Conservation (phyloP, 2,329 filamentous ascomycete species). For the Magnaporthales sp. region DNA sequence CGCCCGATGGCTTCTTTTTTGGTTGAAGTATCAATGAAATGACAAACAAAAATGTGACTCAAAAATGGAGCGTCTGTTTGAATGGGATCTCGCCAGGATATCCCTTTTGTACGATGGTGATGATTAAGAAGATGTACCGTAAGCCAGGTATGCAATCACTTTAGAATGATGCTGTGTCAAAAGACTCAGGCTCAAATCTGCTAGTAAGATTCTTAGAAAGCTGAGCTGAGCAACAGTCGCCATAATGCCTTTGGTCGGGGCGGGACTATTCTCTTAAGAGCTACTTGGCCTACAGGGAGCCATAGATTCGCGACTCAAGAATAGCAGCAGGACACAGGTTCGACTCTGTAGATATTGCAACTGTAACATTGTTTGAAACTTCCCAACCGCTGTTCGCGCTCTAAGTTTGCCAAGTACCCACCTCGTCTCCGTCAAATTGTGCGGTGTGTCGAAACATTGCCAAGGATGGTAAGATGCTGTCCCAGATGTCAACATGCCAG, state of each 20-base stretch:
- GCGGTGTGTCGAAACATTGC: neutral
- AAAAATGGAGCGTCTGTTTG: neutral
- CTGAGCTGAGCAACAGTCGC: neutral
- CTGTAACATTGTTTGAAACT: neutral
- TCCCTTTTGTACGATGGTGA: neutral
- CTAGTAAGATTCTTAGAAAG: neutral
- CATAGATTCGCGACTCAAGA: neutral
- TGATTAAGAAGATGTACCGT: neutral
- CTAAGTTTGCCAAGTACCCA: neutral
- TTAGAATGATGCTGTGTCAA: neutral
- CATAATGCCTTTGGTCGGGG: neutral
- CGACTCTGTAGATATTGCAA: neutral
- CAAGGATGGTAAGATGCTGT: neutral
- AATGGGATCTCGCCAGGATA: neutral
- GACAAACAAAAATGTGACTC: neutral
- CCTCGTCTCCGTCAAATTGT: neutral
- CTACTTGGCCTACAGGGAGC: neutral
- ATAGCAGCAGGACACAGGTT: neutral
- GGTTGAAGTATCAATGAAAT: neutral
- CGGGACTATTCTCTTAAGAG: neutral
- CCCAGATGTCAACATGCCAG: neutral
- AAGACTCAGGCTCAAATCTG: neutral
- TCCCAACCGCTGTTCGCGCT: neutral
- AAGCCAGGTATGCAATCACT: neutral
- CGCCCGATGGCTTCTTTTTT: neutral